Base-by-base conservation (phyloP, 306 rosid genomes). In the Prunus padus region DNA sequence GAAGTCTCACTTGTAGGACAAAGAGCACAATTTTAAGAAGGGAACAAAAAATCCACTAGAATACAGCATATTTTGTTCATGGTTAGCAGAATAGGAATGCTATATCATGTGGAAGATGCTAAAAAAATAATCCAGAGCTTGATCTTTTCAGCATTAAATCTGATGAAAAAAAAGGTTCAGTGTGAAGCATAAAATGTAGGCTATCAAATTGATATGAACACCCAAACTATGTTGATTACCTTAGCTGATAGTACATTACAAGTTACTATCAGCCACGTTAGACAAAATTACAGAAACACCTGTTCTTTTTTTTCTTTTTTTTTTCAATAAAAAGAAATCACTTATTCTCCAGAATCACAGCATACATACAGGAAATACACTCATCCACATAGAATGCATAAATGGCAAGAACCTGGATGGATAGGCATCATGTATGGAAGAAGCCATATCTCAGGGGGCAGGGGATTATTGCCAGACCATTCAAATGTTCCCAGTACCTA, bases 391-490 rank as follows among this genome's bases (percentile, higher is more conserved):
- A 60, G 31, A 67, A 72, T 50, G 28, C 33, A 46, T 11, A 65
- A 46, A 73, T 1, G 73, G 73, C 28, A 79, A 45, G 65, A 76
- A 90, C 98, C 98, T 84, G 98, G 98, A 90, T 93, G 96, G 69
- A 89, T 4, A 68, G 98, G 98, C 46, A 93, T 84, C 49, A 65
- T 40, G 84, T 93, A 93, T 0, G 98, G 92, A 82, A 88, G 91
- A 77, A 93, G 91, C 98, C 98, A 93, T 71, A 90, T 89, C 86
- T 93, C 98, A 13, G 98, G 98, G 51, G 98, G 96, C 76, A 93
- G 45, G 56, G 98, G 98, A 89, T 93, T 93, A 79, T 90, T 93
- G 82, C 98, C 98, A 64, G 96, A 90, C 98, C 98, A 93, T 79
- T 93, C 96, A 83, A 76, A 86, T 55, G 84, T 90, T 71, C 98